Percentiles rank a stretch among this genome's conserved stretches.
These are phyloP conservation scores for Kodamaea plutei DNA, from an alignment of 1,139 yeast genomes.

Conservation along the genomic window DNA sequence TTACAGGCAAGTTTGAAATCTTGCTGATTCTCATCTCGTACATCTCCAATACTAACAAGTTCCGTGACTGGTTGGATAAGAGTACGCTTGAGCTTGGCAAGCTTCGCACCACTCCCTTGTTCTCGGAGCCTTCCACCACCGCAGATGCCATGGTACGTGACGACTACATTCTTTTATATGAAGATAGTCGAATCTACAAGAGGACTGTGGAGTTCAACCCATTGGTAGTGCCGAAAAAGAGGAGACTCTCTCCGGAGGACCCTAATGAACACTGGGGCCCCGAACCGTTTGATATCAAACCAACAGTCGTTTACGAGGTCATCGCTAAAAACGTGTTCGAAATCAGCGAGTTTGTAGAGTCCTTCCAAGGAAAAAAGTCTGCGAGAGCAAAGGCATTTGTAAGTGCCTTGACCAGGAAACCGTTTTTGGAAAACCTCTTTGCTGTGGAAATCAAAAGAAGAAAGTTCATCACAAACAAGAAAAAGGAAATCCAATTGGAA, in stretches of 20 bases:
- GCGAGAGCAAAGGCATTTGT: constrained; percentile 19
- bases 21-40: constrained; percentile 39
- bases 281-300: constrained; percentile 23
- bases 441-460: constrained; percentile 32
- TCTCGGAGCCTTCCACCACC: constrained; percentile 14
- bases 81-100: constrained; percentile 29
- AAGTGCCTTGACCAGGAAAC: constrained; percentile 15
- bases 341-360: constrained; percentile 13
- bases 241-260: constrained; percentile 31
- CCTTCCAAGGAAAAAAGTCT: constrained; percentile 14
- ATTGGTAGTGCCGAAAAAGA: constrained; percentile 38
- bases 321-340: constrained; percentile 32
- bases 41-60: constrained; percentile 32
- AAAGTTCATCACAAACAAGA: constrained; percentile 37
- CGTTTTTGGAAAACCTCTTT: constrained; percentile 23
- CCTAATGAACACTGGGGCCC: constrained; percentile 28
- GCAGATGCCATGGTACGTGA: constrained; percentile 13
- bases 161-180: constrained; percentile 42
- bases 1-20: constrained; percentile 45
- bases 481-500: constrained; percentile 46
- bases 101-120: constrained; percentile 24
- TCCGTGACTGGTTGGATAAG: constrained; percentile 43
- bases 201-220: constrained; percentile 30
- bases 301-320: constrained; percentile 26
- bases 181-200: constrained; percentile 41